Conservation (phyloP, 1,139 yeast genomes). For the Groenewaldozyma sp. region DNA sequence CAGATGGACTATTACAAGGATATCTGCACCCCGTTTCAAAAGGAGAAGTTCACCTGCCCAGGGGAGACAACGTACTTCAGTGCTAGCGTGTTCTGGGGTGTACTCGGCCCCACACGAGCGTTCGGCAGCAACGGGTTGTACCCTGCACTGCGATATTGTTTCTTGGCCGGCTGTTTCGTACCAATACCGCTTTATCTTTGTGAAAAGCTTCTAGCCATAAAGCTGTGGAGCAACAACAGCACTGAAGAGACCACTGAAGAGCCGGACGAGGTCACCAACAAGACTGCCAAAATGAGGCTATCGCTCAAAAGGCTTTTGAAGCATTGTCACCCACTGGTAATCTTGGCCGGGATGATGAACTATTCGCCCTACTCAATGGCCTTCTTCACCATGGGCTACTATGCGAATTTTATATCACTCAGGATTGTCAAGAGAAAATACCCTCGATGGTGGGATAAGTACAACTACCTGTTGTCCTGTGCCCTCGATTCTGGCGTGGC, state of each 20-base stretch:
- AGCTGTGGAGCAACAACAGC: background rate
- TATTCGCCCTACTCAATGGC: conserved; percentile 43
- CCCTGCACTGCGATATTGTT: conserved; percentile 40
- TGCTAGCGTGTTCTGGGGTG: conserved; percentile 53
- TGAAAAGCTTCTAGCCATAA: conserved; percentile 34
- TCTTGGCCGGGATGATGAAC: conserved; percentile 13
- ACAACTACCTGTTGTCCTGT: conserved; percentile 45
- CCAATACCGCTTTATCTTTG: conserved; percentile 36
- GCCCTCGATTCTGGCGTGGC: conserved; percentile 48
- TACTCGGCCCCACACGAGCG: conserved; percentile 55
- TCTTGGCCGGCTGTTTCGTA: conserved; percentile 44
- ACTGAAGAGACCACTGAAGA: too few species aligned
- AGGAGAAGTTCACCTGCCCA: conserved; percentile 26
- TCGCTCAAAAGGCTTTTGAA: background rate
- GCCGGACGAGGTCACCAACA: background rate
- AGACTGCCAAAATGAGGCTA: background rate
- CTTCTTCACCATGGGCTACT: conserved; percentile 41
- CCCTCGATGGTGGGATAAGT: conserved; percentile 38
- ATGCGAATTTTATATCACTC: conserved; percentile 43
- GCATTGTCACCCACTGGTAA: conserved; percentile 6
- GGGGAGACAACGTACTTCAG: conserved; percentile 38
- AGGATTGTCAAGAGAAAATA: conserved; percentile 37
- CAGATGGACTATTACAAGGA: conserved; percentile 39
- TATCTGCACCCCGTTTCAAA: conserved; percentile 38
- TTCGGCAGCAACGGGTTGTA: conserved; percentile 37